Evolutionary conservation across 2,329 filamentous ascomycete genomes (phyloP), one percentile per base, ranked within the genome.

Genomic region (Claviceps sorghi): DNA sequence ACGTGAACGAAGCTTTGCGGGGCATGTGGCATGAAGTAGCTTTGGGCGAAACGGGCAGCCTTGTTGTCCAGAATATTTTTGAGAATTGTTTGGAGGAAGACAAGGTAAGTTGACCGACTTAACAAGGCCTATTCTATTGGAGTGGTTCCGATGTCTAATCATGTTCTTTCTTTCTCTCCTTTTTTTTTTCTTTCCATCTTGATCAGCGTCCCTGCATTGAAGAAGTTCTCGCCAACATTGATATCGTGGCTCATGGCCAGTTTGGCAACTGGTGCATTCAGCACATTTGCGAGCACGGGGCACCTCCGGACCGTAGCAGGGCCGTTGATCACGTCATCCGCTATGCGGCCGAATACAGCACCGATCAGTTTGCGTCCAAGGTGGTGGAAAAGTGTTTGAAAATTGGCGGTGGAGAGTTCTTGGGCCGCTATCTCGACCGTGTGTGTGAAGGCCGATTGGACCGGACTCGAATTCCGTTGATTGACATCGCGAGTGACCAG

Each of bases 241-340:
- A 98, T 69, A 86, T 95, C 56, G 89, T 98, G 62, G 87, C 93
- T 54, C 91, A 96, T 66, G 93, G 93, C 29, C 93, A 98, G 66
- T 98, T 98, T 65, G 93, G 93, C 52, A 98, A 98, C 67, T 98
- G 93, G 93, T 98, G 93, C 72, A 97, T 98, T 62, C 93, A 98
- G 71, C 93, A 98, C 69, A 89, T 98, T 61, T 98, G 93, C 69
- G 93, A 98, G 68, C 93, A 98, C 65, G 91, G 94, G 49, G 85
- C 85, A 53, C 86, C 90, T 34, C 83, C 84, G 42, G 94, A 98
- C 68, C 90, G 91, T 61, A 91, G 85, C 69, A 85, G 90, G 59
- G 93, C 94, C 45, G 84, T 96, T 62, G 91, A 98, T 60, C 91
- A 97, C 67, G 91, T 98, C 62, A 85, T 98, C 59, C 84, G 84